Conservation (phyloP, 345 rosid species). For the Lepidium aucheri region DNA sequence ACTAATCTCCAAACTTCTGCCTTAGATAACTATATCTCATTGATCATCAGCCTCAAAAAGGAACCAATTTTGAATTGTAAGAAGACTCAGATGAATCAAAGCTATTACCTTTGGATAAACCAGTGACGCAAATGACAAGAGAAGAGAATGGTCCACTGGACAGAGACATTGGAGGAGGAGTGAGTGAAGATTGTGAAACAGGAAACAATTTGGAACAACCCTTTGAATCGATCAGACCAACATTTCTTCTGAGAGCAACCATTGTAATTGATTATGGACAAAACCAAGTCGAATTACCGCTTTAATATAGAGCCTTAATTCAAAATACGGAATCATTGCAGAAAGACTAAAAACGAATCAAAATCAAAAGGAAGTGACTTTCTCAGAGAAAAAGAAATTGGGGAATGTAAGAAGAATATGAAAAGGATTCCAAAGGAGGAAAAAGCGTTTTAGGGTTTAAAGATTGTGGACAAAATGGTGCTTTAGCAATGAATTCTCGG, state of each 20-base stretch:
- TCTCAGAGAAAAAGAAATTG: slow-evolving; percentile 16
- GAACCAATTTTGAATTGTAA: background rate
- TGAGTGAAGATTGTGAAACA: slow-evolving; percentile 47
- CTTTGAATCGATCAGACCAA: slow-evolving; percentile 50
- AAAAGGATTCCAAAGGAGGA: slow-evolving; percentile 12
- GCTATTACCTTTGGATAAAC: slow-evolving; percentile 71
- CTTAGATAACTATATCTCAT: background rate
- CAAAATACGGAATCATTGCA: slow-evolving; percentile 27
- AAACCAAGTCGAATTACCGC: background rate
- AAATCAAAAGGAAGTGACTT: slow-evolving; percentile 6
- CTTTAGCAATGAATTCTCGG: slow-evolving; percentile 17
- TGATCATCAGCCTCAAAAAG: background rate
- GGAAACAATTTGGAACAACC: slow-evolving; percentile 74
- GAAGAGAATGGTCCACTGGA: slow-evolving; percentile 55
- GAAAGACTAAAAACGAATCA: slow-evolving; percentile 13
- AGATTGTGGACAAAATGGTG: slow-evolving; percentile 19
- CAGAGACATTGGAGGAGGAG: slow-evolving; percentile 32
- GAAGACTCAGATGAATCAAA: background rate
- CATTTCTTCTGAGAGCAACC: slow-evolving; percentile 49
- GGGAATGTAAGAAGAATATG: slow-evolving; percentile 21
- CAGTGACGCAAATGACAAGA: slow-evolving; percentile 83
- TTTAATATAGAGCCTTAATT: slow-evolving; percentile 12
- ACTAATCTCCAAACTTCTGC: background rate
- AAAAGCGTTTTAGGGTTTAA: slow-evolving; percentile 30
- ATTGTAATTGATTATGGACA: slow-evolving; percentile 29